A percentile compares a stretch with the other conserved stretches of the same genome.
phyloP scores from a whole-genome alignment of 2,329 filamentous ascomycete species.

The Fusarium hostae region DNA sequence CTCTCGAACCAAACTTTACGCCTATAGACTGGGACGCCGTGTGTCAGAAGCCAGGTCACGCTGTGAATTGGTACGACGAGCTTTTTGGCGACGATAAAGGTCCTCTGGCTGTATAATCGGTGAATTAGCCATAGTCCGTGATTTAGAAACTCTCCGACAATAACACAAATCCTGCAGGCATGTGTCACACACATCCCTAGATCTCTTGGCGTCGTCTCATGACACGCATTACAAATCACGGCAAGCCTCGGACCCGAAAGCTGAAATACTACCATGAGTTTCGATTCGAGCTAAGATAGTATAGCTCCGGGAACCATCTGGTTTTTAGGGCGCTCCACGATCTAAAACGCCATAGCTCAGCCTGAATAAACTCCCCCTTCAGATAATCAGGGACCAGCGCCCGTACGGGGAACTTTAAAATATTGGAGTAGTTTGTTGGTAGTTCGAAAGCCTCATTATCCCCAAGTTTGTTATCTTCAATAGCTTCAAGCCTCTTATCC shows the following conservation, averaged over 20 bases:
- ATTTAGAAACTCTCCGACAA: neutral
- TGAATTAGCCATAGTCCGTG: neutral
- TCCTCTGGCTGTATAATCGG: constrained; percentile 29
- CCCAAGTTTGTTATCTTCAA: neutral
- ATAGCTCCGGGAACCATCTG: constrained; percentile 8
- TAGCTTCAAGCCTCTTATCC: neutral
- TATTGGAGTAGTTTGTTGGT: neutral
- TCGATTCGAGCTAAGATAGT: neutral
- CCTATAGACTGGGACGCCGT: constrained; percentile 49
- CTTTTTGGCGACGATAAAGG: constrained; percentile 50
- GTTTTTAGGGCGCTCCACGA: neutral
- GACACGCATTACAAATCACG: constrained; percentile 7
- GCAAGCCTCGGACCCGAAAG: neutral
- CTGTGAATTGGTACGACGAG: constrained; percentile 47
- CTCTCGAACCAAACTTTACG: constrained; percentile 33
- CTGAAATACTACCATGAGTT: neutral
- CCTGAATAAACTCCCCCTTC: neutral
- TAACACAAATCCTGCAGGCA: neutral
- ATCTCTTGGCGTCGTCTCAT: constrained; percentile 17
- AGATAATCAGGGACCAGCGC: neutral
- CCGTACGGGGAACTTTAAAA: constrained; percentile 3
- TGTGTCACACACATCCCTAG: neutral
- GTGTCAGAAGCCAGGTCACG: constrained; percentile 46
- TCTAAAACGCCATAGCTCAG: constrained; percentile 12
- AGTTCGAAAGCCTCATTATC: neutral